phyloP scores from a whole-genome alignment of 306 rosid genomes.

The Cercis canadensis region DNA sequence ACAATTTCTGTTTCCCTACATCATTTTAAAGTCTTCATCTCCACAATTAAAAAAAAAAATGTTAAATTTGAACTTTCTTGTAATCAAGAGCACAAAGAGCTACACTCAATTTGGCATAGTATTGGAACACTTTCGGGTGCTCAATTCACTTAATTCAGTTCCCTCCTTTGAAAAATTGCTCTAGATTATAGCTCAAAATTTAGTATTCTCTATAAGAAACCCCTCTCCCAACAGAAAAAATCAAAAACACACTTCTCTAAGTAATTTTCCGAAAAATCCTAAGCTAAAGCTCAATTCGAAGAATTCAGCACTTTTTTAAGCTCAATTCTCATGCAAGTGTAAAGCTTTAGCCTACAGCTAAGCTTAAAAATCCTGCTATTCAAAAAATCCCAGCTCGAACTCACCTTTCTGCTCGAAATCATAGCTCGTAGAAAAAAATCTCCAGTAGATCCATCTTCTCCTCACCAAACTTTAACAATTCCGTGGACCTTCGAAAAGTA shows the following conservation, averaged over 20 bases:
- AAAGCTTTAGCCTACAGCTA: neutral
- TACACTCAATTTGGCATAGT: neutral
- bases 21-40: neutral
- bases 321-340: neutral
- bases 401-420: slow-evolving; percentile 32
- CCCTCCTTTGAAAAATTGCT: neutral
- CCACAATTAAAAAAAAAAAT: neutral
- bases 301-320: neutral
- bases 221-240: no score
- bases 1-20: no score
- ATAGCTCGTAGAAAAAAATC: slow-evolving; percentile 4
- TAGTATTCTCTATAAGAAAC: neutral
- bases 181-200: neutral
- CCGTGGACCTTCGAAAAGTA: neutral
- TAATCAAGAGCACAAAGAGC: slow-evolving; percentile 15
- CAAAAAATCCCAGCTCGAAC: slow-evolving; percentile 9
- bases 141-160: neutral
- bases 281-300: no score
- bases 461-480: slow-evolving; percentile 25
- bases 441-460: slow-evolving; percentile 38
- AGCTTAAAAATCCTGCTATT: neutral
- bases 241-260: no score
- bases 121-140: neutral
- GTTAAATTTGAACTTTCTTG: neutral
- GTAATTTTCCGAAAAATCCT: no score